These are phyloP conservation scores for Penicillium verrucosum DNA, from an alignment of 2,329 filamentous ascomycete species.

Conservation along the genomic window DNA sequence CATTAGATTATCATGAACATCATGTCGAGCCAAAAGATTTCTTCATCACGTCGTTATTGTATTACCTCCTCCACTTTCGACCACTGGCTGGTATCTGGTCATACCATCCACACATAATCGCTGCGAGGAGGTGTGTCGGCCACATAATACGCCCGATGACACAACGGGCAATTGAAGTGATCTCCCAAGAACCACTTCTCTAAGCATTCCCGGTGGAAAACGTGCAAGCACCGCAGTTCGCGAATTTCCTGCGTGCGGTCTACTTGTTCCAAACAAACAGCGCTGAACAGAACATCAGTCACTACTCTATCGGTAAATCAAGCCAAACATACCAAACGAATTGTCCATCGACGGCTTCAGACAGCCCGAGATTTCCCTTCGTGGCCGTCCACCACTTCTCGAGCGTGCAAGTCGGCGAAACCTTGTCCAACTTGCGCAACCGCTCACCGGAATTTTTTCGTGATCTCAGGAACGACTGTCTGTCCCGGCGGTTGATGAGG, in stretches of 20 bases:
- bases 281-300: conserved; percentile 21
- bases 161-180: conserved; percentile 40
- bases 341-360: conserved; percentile 34
- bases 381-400: conserved; percentile 39
- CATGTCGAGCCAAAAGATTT: neutral
- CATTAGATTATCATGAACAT: neutral
- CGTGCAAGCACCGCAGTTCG: conserved; percentile 39
- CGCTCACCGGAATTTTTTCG: conserved; percentile 30
- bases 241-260: conserved; percentile 35
- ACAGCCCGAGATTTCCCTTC: conserved; percentile 32
- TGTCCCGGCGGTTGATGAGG: conserved; percentile 34
- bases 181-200: conserved; percentile 41
- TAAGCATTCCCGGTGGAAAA: conserved; percentile 40
- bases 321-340: conserved; percentile 34
- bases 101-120: conserved; percentile 41
- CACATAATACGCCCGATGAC: conserved; percentile 36
- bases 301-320: neutral
- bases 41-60: conserved; percentile 1
- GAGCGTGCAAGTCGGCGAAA: conserved; percentile 36
- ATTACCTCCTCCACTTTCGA: neutral
- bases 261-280: conserved; percentile 40
- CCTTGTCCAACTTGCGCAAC: conserved; percentile 35
- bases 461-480: conserved; percentile 16
- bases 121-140: conserved; percentile 28
- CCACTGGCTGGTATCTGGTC: conserved; percentile 5